A percentile compares a stretch with the other conserved stretches of the same genome.
Conservation (phyloP, 148 eudicot species). For the Silene uniflora region DNA sequence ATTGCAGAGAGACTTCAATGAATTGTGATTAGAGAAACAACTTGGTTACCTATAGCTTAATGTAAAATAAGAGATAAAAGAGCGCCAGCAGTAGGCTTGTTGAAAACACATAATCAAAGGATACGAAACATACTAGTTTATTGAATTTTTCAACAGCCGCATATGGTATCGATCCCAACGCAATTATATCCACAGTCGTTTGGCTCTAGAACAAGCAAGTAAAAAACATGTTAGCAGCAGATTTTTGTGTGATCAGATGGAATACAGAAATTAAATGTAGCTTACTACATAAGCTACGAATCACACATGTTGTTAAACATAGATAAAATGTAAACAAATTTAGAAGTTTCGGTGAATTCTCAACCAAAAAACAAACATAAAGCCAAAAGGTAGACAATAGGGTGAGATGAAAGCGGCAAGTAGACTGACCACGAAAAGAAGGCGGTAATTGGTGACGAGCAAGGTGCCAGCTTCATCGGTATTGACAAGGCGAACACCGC, state of each 20-base stretch:
- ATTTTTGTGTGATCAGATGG: not conserved
- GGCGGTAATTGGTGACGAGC: slow-evolving; percentile 81
- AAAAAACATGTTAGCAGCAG: slow-evolving; percentile 2
- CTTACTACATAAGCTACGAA: too few species aligned
- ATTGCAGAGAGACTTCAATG: not conserved
- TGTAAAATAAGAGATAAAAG: not conserved
- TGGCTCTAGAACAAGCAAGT: slow-evolving; percentile 55
- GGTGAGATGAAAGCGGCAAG: not conserved
- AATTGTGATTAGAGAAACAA: not conserved
- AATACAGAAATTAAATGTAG: not conserved
- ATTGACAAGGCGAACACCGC: slow-evolving; percentile 88
- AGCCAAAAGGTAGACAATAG: not conserved
- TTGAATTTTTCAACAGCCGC: slow-evolving; percentile 84
- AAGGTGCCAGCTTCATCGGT: slow-evolving; percentile 86
- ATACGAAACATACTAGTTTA: slow-evolving; percentile 60
- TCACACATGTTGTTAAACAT: too few species aligned
- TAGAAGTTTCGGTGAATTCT: too few species aligned
- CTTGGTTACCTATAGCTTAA: not conserved
- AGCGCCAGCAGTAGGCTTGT: not conserved
- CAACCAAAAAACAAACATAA: too few species aligned
- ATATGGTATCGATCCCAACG: slow-evolving; percentile 86
- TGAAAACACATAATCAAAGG: not conserved
- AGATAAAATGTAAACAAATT: too few species aligned
- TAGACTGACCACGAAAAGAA: slow-evolving; percentile 79
- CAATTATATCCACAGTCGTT: slow-evolving; percentile 69